Conservation (phyloP, 169 alveolate species). For the Cryptosporidium sp. region DNA sequence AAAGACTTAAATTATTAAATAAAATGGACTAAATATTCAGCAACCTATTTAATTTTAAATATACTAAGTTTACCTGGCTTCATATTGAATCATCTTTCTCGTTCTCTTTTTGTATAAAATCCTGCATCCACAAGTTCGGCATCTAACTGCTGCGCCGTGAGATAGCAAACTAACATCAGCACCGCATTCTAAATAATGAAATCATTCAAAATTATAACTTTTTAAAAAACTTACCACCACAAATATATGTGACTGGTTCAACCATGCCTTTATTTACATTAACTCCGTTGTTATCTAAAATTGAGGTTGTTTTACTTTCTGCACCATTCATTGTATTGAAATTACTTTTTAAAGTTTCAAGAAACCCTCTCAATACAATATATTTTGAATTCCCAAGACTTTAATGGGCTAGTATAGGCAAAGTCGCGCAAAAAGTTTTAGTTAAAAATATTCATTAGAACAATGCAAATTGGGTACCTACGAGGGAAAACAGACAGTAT, state of each 20-base stretch:
- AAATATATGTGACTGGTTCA: constrained; percentile 76
- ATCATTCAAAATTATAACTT: background rate
- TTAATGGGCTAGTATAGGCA: background rate
- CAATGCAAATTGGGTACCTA: constrained; percentile 12
- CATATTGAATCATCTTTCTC: constrained; percentile 79
- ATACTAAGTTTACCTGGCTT: constrained; percentile 76
- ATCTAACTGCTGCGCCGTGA: constrained; percentile 77
- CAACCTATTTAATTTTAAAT: background rate
- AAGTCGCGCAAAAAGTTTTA: background rate
- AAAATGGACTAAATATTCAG: background rate
- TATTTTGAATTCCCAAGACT: background rate
- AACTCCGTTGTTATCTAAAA: background rate
- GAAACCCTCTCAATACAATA: background rate
- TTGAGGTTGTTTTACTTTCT: constrained; percentile 18
- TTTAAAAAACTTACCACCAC: constrained; percentile 74
- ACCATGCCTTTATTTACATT: constrained; percentile 6
- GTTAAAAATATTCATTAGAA: background rate
- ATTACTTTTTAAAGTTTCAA: background rate
- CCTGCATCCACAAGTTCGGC: constrained; percentile 80
- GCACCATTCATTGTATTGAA: constrained; percentile 3
- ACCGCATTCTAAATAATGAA: constrained; percentile 77
- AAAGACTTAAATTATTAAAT: background rate
- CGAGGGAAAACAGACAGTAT: constrained; percentile 32
- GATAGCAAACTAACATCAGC: constrained; percentile 75
- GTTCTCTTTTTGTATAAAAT: constrained; percentile 78